Evolutionary conservation across 208 protist species (phyloP).

Genomic region (Baffinella frigidus): DNA sequence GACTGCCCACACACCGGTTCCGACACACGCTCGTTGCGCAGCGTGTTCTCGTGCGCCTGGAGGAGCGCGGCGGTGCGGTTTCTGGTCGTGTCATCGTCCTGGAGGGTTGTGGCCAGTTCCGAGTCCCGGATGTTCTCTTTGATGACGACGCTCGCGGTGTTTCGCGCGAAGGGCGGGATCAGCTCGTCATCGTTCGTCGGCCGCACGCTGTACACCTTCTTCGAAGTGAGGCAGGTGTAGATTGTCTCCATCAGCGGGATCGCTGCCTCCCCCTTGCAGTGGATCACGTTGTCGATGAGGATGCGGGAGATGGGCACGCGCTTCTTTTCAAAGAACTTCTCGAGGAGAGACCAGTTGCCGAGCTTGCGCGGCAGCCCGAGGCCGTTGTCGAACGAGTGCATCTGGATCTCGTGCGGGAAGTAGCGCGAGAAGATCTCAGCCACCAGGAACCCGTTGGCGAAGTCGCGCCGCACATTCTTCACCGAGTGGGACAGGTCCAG

Average conservation of each 20-base stretch:
- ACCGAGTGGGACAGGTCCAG: conserved; percentile 80
- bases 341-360: conserved; percentile 81
- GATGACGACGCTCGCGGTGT: conserved; percentile 55
- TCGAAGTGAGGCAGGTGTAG: conserved; percentile 68
- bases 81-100: no score
- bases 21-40: no score
- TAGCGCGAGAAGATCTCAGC: conserved; percentile 88
- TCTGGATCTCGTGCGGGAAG: conserved; percentile 79
- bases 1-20: no score
- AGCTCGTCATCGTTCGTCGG: conserved; percentile 19
- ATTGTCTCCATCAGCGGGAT: conserved; percentile 60
- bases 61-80: no score
- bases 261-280: conserved; percentile 75
- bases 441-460: conserved; percentile 85
- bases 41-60: no score
- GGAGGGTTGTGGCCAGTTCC: conserved; percentile 35
- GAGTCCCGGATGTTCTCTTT: conserved; percentile 29
- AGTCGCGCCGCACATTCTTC: conserved; percentile 82
- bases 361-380: conserved; percentile 77
- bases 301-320: conserved; percentile 76
- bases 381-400: conserved; percentile 87
- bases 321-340: conserved; percentile 70
- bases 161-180: conserved; percentile 64
- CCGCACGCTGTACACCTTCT: conserved; percentile 39
- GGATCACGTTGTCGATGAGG: conserved; percentile 82